These are phyloP conservation scores for Psidium friedrichsthalianum DNA, from an alignment of 345 rosid genomes.

Conservation along the genomic window DNA sequence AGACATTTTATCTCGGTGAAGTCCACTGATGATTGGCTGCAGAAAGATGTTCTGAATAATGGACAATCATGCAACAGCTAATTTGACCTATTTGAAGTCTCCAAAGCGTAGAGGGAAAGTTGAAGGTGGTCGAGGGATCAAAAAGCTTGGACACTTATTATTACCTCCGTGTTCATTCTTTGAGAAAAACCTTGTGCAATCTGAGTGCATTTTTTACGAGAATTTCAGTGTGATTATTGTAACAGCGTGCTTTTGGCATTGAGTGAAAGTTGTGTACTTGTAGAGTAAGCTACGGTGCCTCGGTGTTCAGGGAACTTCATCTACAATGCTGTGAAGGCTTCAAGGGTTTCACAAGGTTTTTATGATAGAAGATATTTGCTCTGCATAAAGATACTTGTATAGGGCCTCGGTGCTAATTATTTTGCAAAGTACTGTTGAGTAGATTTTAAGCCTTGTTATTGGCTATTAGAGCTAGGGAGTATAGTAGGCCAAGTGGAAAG, in stretches of 20 bases:
- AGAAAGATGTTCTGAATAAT: neutral
- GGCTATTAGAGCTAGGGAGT: neutral
- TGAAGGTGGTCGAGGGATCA: neutral
- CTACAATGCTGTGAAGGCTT: neutral
- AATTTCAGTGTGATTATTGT: neutral
- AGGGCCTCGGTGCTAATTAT: neutral
- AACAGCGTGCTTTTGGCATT: neutral
- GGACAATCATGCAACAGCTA: neutral
- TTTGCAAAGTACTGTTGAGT: neutral
- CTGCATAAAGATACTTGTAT: neutral
- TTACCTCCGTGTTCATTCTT: neutral
- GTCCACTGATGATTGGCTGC: neutral
- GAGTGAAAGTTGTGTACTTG: neutral
- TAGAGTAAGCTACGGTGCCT: neutral
- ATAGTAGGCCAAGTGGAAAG: neutral
- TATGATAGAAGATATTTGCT: neutral
- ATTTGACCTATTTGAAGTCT: neutral
- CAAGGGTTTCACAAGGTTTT: neutral
- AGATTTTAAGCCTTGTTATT: neutral
- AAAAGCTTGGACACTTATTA: neutral
- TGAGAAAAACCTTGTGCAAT: neutral
- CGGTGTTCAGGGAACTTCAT: neutral
- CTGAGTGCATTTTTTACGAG: neutral
- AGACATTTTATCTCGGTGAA: neutral
- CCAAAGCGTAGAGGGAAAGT: neutral